Conservation (phyloP, 2,329 filamentous ascomycete genomes). For the Trichoderma atroviride region DNA sequence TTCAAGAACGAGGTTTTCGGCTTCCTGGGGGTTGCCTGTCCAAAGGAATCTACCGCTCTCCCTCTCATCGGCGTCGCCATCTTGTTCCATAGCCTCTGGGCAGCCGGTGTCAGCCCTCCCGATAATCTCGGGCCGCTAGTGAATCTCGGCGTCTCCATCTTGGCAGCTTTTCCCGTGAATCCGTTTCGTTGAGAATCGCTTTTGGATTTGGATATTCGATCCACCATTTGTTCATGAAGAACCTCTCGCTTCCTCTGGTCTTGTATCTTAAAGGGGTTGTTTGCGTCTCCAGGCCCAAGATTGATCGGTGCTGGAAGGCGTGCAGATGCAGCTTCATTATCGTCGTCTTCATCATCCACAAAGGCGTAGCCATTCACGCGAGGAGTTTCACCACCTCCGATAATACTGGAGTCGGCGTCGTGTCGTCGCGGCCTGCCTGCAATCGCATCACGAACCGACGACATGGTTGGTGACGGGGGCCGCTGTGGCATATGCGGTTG, state of each 20-base stretch:
- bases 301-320: conserved; percentile 50
- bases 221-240: conserved; percentile 84
- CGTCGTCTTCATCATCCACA: conserved; percentile 77
- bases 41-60: conserved; percentile 39
- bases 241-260: conserved; percentile 76
- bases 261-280: conserved; percentile 79
- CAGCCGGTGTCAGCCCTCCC: conserved; percentile 71
- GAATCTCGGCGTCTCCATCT: conserved; percentile 69
- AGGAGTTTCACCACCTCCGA: conserved; percentile 74
- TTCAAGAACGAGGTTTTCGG: conserved; percentile 45
- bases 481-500: conserved; percentile 46
- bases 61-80: conserved; percentile 53
- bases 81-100: conserved; percentile 66
- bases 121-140: conserved; percentile 65
- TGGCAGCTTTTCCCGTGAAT: conserved; percentile 60
- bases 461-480: conserved; percentile 80
- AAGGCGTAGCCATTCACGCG: conserved; percentile 92
- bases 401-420: conserved; percentile 61
- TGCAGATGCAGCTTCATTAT: conserved; percentile 45
- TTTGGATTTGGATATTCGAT: conserved; percentile 74
- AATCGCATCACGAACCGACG: conserved; percentile 82
- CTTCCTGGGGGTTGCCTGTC: conserved; percentile 43
- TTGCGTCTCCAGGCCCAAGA: conserved; percentile 61
- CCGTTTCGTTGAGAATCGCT: conserved; percentile 62
- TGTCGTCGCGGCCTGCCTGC: conserved; percentile 67